Conservation (phyloP, 1,284 basidiomycete species). For the Ustilago xerochloae region DNA sequence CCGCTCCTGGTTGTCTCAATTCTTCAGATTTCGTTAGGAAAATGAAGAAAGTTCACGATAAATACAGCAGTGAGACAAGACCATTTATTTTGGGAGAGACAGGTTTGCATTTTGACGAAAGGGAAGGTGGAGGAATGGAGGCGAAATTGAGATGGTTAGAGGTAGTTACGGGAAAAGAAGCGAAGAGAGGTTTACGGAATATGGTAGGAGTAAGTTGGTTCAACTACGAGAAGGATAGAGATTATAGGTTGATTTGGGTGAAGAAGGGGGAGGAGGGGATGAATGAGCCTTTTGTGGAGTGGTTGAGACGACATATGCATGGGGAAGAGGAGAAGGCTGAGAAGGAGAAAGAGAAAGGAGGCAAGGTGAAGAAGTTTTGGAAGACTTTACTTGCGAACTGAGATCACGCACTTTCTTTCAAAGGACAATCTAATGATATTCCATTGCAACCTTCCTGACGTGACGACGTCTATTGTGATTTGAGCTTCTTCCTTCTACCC, state of each 20-base stretch:
- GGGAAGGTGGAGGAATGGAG: not conserved
- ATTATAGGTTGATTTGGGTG: constrained; percentile 26
- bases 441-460: too few relatives aligned
- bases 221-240: constrained; percentile 44
- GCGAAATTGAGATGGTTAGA: constrained; percentile 29
- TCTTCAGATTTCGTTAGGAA: constrained; percentile 24
- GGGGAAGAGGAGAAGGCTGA: not conserved
- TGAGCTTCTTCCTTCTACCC: not conserved
- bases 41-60: constrained; percentile 30
- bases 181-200: constrained; percentile 2
- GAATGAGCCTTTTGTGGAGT: constrained; percentile 12
- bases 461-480: not conserved
- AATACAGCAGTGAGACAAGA: not conserved
- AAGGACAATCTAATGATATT: not conserved
- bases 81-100: constrained; percentile 40
- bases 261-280: not conserved
- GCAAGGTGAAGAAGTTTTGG: constrained; percentile 26
- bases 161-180: constrained; percentile 11
- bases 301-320: not conserved
- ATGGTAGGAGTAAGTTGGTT: constrained; percentile 32
- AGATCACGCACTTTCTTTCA: not conserved
- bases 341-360: not conserved
- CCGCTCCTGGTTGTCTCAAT: constrained; percentile 8
- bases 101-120: constrained; percentile 29
- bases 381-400: constrained; percentile 24